Conservation (phyloP, 805 yeast genomes). For the Ogataea wickerhamii region DNA sequence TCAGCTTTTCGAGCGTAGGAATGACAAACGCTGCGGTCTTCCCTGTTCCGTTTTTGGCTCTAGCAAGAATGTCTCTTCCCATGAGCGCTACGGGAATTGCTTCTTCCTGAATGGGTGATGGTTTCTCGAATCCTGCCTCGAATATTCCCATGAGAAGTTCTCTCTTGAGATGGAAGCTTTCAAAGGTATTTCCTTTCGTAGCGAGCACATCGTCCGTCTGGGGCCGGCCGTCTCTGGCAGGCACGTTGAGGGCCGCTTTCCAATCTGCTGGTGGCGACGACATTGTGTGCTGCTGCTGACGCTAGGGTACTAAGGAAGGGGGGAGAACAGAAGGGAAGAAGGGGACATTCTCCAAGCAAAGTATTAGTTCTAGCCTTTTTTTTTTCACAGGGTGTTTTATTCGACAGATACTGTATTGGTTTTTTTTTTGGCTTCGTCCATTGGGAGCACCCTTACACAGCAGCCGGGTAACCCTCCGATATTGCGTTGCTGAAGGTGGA, state of each 20-base stretch:
- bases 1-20: slow-evolving; percentile 85
- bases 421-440: too few relatives aligned
- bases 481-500: too few relatives aligned
- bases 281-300: not conserved
- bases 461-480: too few relatives aligned
- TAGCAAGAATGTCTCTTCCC: slow-evolving; percentile 92
- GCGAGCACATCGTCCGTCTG: slow-evolving; percentile 95
- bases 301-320: too few relatives aligned
- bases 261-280: slow-evolving; percentile 43
- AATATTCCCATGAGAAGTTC: slow-evolving; percentile 96
- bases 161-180: slow-evolving; percentile 86
- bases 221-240: slow-evolving; percentile 85
- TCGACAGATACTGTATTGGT: too few relatives aligned
- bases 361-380: too few relatives aligned
- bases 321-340: not conserved
- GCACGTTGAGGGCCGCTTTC: slow-evolving; percentile 72
- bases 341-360: too few relatives aligned
- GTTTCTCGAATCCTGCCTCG: slow-evolving; percentile 98
- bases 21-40: slow-evolving; percentile 97
- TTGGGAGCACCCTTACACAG: too few relatives aligned
- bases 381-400: too few relatives aligned
- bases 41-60: slow-evolving; percentile 99
- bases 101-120: slow-evolving; percentile 97
- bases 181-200: slow-evolving; percentile 88
- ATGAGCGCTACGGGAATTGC: slow-evolving; percentile 92